Evolutionary conservation across 1,284 basidiomycete genomes (phyloP).

Genomic region (Rhodotorula sp.): DNA sequence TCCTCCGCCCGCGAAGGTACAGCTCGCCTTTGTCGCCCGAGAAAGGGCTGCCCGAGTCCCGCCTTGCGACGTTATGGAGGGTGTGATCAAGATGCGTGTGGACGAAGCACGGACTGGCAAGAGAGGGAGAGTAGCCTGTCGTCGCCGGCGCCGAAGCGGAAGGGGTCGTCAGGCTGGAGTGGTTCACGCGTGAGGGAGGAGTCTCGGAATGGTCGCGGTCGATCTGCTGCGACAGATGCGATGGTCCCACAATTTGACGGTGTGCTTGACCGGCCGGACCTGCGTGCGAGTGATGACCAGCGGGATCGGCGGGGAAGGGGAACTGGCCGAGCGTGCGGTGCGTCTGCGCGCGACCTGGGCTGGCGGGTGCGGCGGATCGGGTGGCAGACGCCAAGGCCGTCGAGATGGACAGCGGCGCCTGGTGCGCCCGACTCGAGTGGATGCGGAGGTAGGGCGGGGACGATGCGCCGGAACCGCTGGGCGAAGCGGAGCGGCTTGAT

Average conservation of each 20-base stretch:
- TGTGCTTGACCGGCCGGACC: no score
- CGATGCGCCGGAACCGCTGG: neutral
- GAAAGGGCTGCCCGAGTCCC: neutral
- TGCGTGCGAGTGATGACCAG: neutral
- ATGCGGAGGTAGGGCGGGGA: conserved; percentile 8
- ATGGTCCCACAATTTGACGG: no score
- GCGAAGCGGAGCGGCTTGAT: neutral
- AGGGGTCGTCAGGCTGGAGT: conserved; percentile 12
- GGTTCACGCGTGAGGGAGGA: conserved; percentile 18
- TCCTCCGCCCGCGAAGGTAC: conserved; percentile 2
- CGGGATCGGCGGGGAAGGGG: neutral
- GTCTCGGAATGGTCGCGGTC: conserved; percentile 1
- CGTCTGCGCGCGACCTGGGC: neutral
- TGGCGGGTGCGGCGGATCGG: neutral
- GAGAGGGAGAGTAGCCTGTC: conserved; percentile 20
- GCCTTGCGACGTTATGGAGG: conserved; percentile 65
- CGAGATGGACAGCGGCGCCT: neutral
- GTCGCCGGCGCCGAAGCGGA: conserved; percentile 5
- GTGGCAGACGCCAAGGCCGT: neutral
- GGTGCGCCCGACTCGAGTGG: neutral
- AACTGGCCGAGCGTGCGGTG: conserved; percentile 1
- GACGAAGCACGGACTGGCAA: conserved; percentile 62
- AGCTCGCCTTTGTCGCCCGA: no score
- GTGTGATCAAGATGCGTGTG: conserved; percentile 79
- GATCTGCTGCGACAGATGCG: neutral